Evolutionary conservation across 345 rosid genomes (phyloP), one percentile per base, ranked within the genome.

Genomic region (Passiflora organensis): DNA sequence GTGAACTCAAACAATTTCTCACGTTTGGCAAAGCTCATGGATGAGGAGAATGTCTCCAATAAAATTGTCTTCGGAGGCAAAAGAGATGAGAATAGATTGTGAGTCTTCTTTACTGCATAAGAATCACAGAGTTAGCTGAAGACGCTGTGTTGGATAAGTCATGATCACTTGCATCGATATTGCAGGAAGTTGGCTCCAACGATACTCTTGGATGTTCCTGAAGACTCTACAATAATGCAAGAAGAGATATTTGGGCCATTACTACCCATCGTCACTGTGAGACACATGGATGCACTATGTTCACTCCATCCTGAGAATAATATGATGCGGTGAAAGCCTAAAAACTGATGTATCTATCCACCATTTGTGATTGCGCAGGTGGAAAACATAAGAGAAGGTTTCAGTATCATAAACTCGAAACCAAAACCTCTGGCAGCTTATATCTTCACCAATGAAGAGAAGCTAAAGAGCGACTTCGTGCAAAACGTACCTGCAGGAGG

Each of bases 191-290:
- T 80, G 15, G 69, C 71, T 65, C 82, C 82, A 15, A 80, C 86
- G 15, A 47, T 78, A 51, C 37, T 77, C 48, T 25, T 80, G 56
- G 82, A 75, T 62, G 75, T 66, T 43, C 86, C 77, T 24, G 67
- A 65, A 45, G 78, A 73, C 39, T 67, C 86, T 28, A 41, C 11
- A 50, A 63, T 80, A 12, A 80, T 80, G 82, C 73, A 78, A 48
- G 86, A 80, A 49, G 86, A 80, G 67, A 80, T 78, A 43, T 78
- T 80, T n/a, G 82, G 82, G n/a, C 82, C 86, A 19, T 56, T 80
- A 11, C 68, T 78, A 43, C 86, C 82, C 10, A 73, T 80, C 53
- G 19, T 78, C 60, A 75, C 80, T 4, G 85, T 77, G 48, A 68
- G 74, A 17, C 10, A 38, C n/a, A 4, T 21, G 38, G 9, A 1